Base-by-base conservation (phyloP, 768 basidiomycete species). In the Lanmaoa rubissima region DNA sequence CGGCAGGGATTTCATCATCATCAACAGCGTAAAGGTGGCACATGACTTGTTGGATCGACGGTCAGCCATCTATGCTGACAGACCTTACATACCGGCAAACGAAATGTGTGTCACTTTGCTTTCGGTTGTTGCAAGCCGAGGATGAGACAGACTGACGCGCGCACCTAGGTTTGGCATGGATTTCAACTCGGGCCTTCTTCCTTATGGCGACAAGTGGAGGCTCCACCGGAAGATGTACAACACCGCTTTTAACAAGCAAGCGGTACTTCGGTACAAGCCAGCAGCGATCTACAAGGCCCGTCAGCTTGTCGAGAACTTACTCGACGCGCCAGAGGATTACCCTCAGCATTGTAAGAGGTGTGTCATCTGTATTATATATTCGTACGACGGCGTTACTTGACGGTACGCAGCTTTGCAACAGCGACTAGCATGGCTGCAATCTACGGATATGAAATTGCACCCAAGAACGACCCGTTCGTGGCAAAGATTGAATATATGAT, bases 201-300 rank as follows among this genome's bases (percentile, higher is more conserved):
- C 61, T 12, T 73, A 74, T n/a, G 69, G 74, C 21, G 46, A 55
- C 44, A 19, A 26, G 28, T 74, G 71, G 74, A 61, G 63, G 34
- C 59, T 57, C 6, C 74, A 75, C 34, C 71, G 73, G 24, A 73
- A 61, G 44, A 34, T 71, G 53, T 65, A 53, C 48, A 64, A 65
- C 16, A 4, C 26, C 17, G 46, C 50, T 4, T 47, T 75, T 45
- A 66, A 54, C 60, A 65, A 61, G 51, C 53, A 62, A 5, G 36
- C 50, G 3, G 34, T 28, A 3, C 34, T 3, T 38, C 51, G 45
- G 17, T 73, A 65, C 47, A 51, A 51, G 35, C 43, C 61, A 11
- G 10, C 64, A 2, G 57, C 61, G 5, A 19, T 70, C 21, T 21
- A 19, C 45, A 65, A 68, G 50, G 59, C 63, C 5, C 57, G 52